Evolutionary conservation across 164 flowering plant species (phyloP).

Genomic region (Cinnamomum micranthum): DNA sequence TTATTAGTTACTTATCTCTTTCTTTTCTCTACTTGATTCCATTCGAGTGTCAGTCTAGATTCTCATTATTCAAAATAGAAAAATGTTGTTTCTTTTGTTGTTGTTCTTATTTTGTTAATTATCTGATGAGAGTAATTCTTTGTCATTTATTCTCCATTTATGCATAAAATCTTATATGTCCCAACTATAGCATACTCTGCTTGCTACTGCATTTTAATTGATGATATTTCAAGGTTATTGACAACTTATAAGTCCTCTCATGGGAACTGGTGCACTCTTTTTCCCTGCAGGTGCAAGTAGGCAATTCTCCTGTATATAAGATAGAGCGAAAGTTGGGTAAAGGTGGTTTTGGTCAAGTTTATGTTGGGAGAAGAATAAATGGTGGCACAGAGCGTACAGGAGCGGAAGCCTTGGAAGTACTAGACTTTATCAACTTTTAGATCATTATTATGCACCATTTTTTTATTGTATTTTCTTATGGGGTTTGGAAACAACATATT

Average conservation of each 20-base stretch:
- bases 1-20: too few relatives aligned
- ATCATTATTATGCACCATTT: neutral
- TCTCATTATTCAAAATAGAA: too few relatives aligned
- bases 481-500: too few relatives aligned
- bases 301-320: slow-evolving; percentile 74
- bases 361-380: slow-evolving; percentile 65
- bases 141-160: neutral
- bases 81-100: neutral
- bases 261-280: neutral
- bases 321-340: slow-evolving; percentile 82
- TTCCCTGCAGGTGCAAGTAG: slow-evolving; percentile 71
- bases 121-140: neutral
- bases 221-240: neutral
- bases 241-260: neutral
- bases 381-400: slow-evolving; percentile 81
- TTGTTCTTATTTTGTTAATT: too few relatives aligned
- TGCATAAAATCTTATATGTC: neutral
- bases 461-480: too few relatives aligned
- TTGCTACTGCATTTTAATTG: too few relatives aligned
- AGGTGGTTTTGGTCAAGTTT: slow-evolving; percentile 98
- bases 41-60: too few relatives aligned
- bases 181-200: neutral
- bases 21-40: too few relatives aligned
- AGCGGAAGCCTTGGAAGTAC: slow-evolving; percentile 81
- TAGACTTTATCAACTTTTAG: neutral